Percentiles rank a stretch among this genome's conserved stretches.
phyloP scores from a whole-genome alignment of 805 yeast genomes.

The Saccharomycopsis oosterbeekiorum region DNA sequence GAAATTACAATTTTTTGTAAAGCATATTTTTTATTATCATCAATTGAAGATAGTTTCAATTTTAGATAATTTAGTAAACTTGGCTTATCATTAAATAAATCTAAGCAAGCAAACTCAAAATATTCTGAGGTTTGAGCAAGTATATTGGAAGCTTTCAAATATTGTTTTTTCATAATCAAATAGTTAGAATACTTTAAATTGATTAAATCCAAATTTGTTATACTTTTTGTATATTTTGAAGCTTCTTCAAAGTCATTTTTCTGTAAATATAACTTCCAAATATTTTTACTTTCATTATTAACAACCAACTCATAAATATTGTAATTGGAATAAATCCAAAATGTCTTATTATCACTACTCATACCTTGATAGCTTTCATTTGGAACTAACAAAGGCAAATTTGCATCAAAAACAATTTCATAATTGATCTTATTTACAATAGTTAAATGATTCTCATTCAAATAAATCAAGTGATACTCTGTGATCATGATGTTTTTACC shows the following conservation, averaged over 20 bases:
- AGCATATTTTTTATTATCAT: conserved; percentile 20
- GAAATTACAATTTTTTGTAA: conserved; percentile 46
- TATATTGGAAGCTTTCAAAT: conserved; percentile 39
- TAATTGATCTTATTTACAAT: conserved; percentile 44
- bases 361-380: conserved; percentile 36
- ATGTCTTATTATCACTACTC: conserved; percentile 49
- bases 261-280: conserved; percentile 60
- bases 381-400: conserved; percentile 27
- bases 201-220: conserved; percentile 33
- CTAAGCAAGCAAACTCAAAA: conserved; percentile 59
- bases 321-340: conserved; percentile 60
- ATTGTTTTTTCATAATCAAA: conserved; percentile 27
- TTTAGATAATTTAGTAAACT: conserved; percentile 44
- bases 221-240: conserved; percentile 26
- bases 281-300: conserved; percentile 57
- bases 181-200: conserved; percentile 45
- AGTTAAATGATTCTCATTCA: conserved; percentile 32
- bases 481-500: conserved; percentile 31
- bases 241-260: conserved; percentile 57
- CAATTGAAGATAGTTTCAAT: conserved; percentile 26
- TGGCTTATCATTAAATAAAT: conserved; percentile 35
- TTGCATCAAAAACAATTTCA: conserved; percentile 34
- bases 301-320: conserved; percentile 65
- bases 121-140: conserved; percentile 57
- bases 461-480: conserved; percentile 42